Base-by-base conservation (phyloP, 2,329 filamentous ascomycete genomes). In the Corniculantispora saksenae region DNA sequence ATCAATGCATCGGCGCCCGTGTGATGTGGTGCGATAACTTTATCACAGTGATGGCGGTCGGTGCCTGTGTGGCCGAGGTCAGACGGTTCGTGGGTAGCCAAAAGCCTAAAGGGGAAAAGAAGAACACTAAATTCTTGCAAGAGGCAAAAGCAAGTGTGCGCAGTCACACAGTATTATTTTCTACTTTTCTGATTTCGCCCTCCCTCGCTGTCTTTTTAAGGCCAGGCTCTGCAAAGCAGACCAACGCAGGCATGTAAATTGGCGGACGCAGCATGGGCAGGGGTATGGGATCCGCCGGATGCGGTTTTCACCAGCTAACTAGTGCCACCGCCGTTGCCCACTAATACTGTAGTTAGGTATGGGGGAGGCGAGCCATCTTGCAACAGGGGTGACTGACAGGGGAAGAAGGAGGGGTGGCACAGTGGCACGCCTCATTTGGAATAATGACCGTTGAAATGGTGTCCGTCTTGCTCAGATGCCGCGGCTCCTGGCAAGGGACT, bases 1-100 rank as follows among this genome's bases (percentile, higher is more conserved):
- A 63, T 56, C 61, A 55, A 56, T 56, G 61, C 53, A 56, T 63
- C 61, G 51, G 61, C n/a, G 51, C 27, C 27, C 40, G n/a, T 62
- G 60, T 62, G 29, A 3, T 35, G 50, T 55, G n/a, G 48, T 48
- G 29, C 29, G 25, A n/a, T 45, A 54, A 55, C 50, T 62, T n/a
- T 54, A 62, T 62, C 48, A 55, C 60, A 23, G 38, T 45, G 23
- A 25, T 21, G 47, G 47, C 32, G 13, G 59, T 40, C 47, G 58
- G 17, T 55, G 50, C 60, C 38, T 45, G 60, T 62, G 50, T 62
- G 38, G 13, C 25, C 38, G 25, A 15, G 19, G 12, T 25, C 35
- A 19, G 38, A 62, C 50, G 47, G 35, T 54, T 51, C 15, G 57
- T 23, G 58, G 27, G 2, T 43, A 51, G 45, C 29, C 21, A 3